Percentiles rank a stretch among this genome's conserved stretches.
Conservation (phyloP, 1,284 basidiomycete species). For the Phellopilus nigrolimitatus region DNA sequence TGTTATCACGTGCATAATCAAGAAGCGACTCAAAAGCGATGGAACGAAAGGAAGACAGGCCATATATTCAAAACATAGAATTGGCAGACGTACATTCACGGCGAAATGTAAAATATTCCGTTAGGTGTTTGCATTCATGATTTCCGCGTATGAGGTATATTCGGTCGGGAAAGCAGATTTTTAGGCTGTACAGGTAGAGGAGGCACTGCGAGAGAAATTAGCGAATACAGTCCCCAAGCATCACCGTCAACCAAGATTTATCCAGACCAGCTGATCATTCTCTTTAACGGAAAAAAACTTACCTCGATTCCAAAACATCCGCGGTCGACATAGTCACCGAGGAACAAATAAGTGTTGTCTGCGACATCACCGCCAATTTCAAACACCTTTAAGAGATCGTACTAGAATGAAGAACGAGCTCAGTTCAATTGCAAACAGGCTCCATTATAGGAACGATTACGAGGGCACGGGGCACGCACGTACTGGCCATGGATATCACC, state of each 20-base stretch:
- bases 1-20: no score
- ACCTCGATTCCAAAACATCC: conserved; percentile 96
- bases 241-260: no score
- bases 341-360: conserved; percentile 90
- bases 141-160: conserved; percentile 92
- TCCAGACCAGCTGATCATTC: conserved; percentile 18
- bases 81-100: conserved; percentile 67
- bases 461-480: conserved; percentile 46
- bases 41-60: not conserved
- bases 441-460: conserved; percentile 2
- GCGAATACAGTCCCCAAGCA: no score
- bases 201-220: conserved; percentile 54
- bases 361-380: conserved; percentile 90
- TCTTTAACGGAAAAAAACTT: conserved; percentile 26
- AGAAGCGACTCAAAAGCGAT: not conserved
- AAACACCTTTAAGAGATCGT: conserved; percentile 97
- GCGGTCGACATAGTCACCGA: conserved; percentile 98
- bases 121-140: conserved; percentile 95
- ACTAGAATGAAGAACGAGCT: conserved; percentile 46
- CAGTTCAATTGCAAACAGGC: no score
- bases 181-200: conserved; percentile 85
- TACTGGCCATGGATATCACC: conserved; percentile 99
- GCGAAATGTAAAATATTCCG: conserved; percentile 97
- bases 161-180: conserved; percentile 91
- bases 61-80: conserved; percentile 21